These are phyloP conservation scores for Astrephomene gubernaculifera DNA, from an alignment of 139 green algal species.

Conservation along the genomic window DNA sequence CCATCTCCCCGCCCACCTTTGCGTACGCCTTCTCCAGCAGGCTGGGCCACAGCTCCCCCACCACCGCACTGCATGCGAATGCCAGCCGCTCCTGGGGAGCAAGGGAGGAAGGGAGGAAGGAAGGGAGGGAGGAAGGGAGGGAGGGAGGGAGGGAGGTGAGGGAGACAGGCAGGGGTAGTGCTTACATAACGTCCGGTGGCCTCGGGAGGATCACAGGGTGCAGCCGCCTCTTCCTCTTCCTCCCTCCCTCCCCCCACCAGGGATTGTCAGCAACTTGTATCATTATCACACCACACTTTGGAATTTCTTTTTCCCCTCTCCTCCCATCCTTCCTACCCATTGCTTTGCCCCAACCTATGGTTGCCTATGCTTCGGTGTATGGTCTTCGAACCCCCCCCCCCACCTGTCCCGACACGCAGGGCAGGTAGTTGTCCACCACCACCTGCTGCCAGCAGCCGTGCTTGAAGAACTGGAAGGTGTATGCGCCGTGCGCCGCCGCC, in stretches of 20 bases:
- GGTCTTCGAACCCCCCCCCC: background rate
- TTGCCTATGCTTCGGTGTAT: no score
- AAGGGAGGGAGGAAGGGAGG: background rate
- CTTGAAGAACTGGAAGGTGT: slow-evolving; percentile 77
- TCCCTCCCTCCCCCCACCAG: background rate
- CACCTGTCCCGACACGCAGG: slow-evolving; percentile 35
- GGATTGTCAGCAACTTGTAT: no score
- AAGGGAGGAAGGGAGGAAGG: background rate
- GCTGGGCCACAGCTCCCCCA: slow-evolving; percentile 69
- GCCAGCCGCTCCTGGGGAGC: slow-evolving; percentile 17
- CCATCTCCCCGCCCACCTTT: slow-evolving; percentile 55
- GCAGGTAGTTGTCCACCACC: slow-evolving; percentile 50
- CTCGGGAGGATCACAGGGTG: no score
- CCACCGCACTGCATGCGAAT: slow-evolving; percentile 47
- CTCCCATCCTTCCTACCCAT: no score
- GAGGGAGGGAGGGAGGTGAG: background rate
- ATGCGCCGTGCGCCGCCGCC: slow-evolving; percentile 34
- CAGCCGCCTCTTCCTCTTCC: background rate
- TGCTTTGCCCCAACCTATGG: no score
- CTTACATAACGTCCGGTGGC: no score
- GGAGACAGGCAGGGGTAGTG: no score
- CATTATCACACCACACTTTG: no score
- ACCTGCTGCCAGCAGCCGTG: slow-evolving; percentile 70
- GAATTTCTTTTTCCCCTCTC: no score
- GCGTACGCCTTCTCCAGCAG: slow-evolving; percentile 76